A percentile compares a stretch with the other conserved stretches of the same genome.
Evolutionary conservation across 345 rosid genomes (phyloP).

Genomic region (Isatis tinctoria): DNA sequence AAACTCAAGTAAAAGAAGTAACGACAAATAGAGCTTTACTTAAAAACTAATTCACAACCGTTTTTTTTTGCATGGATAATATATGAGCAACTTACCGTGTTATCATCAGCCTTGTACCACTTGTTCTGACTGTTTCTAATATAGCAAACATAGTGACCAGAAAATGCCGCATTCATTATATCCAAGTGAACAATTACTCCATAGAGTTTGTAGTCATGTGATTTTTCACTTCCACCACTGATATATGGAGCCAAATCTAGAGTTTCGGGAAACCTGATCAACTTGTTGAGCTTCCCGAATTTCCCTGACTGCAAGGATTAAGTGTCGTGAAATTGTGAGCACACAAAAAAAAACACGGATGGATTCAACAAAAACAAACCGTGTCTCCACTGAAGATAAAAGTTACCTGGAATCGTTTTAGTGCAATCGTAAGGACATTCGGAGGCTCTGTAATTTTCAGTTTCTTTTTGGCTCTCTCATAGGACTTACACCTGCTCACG

Average conservation of each 20-base stretch:
- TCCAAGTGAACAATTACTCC: constrained; percentile 98
- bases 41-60: background rate
- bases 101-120: constrained; percentile 97
- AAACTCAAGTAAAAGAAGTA: background rate
- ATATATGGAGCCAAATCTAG: constrained; percentile 89
- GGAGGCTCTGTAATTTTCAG: constrained; percentile 83
- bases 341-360: constrained; percentile 8
- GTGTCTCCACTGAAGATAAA: background rate
- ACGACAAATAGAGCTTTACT: background rate
- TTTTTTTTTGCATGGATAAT: background rate
- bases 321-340: constrained; percentile 18
- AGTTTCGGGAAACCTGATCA: constrained; percentile 75
- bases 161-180: constrained; percentile 82
- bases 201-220: constrained; percentile 80
- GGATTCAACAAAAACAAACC: constrained; percentile 2
- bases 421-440: constrained; percentile 90
- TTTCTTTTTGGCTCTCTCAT: constrained; percentile 88
- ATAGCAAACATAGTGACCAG: constrained; percentile 95
- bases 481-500: constrained; percentile 71
- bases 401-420: constrained; percentile 90
- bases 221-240: constrained; percentile 75
- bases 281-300: constrained; percentile 91
- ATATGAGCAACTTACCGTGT: constrained; percentile 49
- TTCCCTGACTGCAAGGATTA: constrained; percentile 71
- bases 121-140: constrained; percentile 70